Base-by-base conservation (phyloP, 78 protist genomes). In the Parvularia atlantis region DNA sequence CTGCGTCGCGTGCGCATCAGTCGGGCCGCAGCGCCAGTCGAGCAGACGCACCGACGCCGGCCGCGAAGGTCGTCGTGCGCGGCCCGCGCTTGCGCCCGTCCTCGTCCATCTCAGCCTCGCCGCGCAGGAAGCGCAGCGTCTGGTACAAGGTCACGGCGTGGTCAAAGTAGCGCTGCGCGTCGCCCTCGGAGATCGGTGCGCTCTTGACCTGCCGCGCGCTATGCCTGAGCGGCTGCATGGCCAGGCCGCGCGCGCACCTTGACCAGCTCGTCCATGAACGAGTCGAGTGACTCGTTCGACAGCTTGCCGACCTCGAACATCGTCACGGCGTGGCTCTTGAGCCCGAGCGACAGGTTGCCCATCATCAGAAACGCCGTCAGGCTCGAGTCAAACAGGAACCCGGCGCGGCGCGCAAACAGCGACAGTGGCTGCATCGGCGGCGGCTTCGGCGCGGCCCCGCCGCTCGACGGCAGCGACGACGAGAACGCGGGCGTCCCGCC, bases 351-450 rank as follows among this genome's bases (percentile, higher is more conserved):
- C 26, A 86, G 69, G 52, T 91, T 91, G 61, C 93, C 93, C 96
- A 92, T 90, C 97, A 93, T 93, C 28, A 93, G 77, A 48, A 85
- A 83, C 20, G 96, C 97, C 4, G 95, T 86, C 24, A 93, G 84
- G 36, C 76, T 72, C 16, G 84, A 53, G 69, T 91, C 95, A 62
- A 89, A 89, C 46, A 93, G 17, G 40, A 93, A 60, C 9, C 86
- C 97, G 35, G 91, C 28, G 48, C 85, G 74, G 61, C 67, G 66
- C 66, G 33, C 10, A 1, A n/a, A n/a, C n/a, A n/a, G n/a, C n/a
- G n/a, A n/a, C n/a, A n/a, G 28, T 10, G 46, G 46, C 46, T 9
- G 46, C 46, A 4, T 4, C 46, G 19, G 46, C 19, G 46, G 46
- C 9, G 46, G 9, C 19, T 41, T 4, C 46, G 19, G 19, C 46